These are phyloP conservation scores for Tilletia walkeri DNA, from an alignment of 1,284 basidiomycete genomes.

Conservation along the genomic window DNA sequence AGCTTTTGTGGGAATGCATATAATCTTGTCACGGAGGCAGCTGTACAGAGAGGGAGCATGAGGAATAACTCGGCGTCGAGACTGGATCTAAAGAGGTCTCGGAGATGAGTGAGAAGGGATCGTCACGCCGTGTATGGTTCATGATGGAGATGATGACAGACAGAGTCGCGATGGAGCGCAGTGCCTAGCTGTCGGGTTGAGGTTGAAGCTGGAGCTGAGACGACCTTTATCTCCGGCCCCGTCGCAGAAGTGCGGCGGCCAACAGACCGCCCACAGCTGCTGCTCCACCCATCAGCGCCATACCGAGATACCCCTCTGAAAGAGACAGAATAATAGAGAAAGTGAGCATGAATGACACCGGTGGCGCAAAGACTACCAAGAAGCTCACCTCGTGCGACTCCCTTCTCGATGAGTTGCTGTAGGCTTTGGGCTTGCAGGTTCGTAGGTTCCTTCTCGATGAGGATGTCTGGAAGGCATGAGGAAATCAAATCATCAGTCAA, in stretches of 20 bases:
- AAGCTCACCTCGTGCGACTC: slow-evolving; percentile 74
- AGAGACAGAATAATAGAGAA: neutral
- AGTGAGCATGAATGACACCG: neutral
- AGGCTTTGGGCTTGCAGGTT: slow-evolving; percentile 92
- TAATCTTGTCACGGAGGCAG: too few relatives aligned
- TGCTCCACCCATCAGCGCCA: slow-evolving; percentile 86
- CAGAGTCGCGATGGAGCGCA: too few relatives aligned
- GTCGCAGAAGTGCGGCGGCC: slow-evolving; percentile 66
- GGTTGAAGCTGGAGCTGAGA: neutral
- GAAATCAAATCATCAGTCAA: neutral
- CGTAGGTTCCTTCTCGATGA: slow-evolving; percentile 87
- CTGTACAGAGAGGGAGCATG: too few relatives aligned
- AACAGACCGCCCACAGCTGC: slow-evolving; percentile 81
- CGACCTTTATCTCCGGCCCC: slow-evolving; percentile 20
- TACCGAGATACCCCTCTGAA: slow-evolving; percentile 85
- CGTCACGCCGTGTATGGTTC: too few relatives aligned
- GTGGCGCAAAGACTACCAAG: neutral
- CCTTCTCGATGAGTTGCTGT: slow-evolving; percentile 77
- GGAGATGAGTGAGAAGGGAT: too few relatives aligned
- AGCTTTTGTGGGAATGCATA: too few relatives aligned
- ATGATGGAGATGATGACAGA: too few relatives aligned
- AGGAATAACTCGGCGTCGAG: too few relatives aligned
- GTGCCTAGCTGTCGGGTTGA: too few relatives aligned
- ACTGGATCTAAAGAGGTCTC: too few relatives aligned
- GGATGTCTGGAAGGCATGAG: slow-evolving; percentile 64